Evolutionary conservation across 306 rosid species (phyloP), one percentile per base, ranked within the genome.

Genomic region (Styphnolobium japonicum): DNA sequence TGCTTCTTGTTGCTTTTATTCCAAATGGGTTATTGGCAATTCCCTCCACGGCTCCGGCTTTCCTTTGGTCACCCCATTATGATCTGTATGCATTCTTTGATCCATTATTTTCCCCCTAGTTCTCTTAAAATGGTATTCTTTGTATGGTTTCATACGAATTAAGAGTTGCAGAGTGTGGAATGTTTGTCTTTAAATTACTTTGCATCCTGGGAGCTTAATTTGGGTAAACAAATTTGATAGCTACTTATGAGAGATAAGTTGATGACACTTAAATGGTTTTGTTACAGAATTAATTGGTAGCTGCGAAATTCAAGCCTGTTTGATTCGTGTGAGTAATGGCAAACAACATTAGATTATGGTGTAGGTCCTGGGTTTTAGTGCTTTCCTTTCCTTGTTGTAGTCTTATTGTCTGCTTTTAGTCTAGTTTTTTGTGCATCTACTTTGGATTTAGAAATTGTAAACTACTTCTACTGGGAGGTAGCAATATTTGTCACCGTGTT

Each of bases 41-140:
- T 74, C 85, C 92, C 5, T 89, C 94, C 64, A 91, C 97, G 2
- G 89, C 79, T 61, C 97, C 98, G 2, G 98, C 98, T 42, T 91
- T 94, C 52, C 91, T 94, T 63, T 94, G 98, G 98, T 91, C 97
- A 2, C 87, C 97, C 16, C 86, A 90, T 78, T 85, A 84, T 58
- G 64, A 80, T 40, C 69, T 76, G 91, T 86, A 27, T 27, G 31
- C 31, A 3, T 27, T 1, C 31, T 27, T 27, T 27, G 31, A 27
- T 27, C 31, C 31, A 27, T 27, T 27, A 1, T 27, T 3, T 27
- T 1, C 1, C 3, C 31, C 31, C 31, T 27, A 3, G 31, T 27
- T 27, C 31, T 27, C 31, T 27, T 27, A 27, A 27, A 27, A 27
- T 27, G 31, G 31, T 27, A 27, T 27, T 27, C 31, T 27, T 27